Base-by-base conservation (phyloP, 2,329 filamentous ascomycete genomes). In the Incumbomyces lentus region DNA sequence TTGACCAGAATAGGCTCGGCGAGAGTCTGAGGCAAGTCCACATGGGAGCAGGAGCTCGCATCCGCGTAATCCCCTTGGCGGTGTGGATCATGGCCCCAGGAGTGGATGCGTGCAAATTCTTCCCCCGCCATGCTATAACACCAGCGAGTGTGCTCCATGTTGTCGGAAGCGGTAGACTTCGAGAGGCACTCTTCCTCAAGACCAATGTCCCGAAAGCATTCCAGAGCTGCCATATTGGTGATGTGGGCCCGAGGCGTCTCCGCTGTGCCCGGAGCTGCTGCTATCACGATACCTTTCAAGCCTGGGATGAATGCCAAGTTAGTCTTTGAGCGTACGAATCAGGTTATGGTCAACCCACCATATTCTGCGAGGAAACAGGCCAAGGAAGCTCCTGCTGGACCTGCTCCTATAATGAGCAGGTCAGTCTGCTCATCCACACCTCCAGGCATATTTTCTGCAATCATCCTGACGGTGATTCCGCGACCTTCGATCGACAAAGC, bases 331-430 rank as follows among this genome's bases (percentile, higher is more conserved):
- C 48, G 52, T 38, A 49, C 51, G 17, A 54, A 14, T 30, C 6
- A 2, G 10, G 30, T 3, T 3, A n/a, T 44, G 14, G 3, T 2
- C 12, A 6, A 22, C 31, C 6, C 58, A 70, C 72, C 70, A 62
- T 75, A 62, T 6, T 65, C 63, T 2, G 64, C 62, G 1, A 78
- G 65, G 47, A 78, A 78, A 50, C 71, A 75, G 2, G 74, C 74
- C 29, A 78, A 58, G 1, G 72, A 64, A 4, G 72, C 74, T 2
- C 75, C 75, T 0, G 75, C 73, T 4, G 75, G 75, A 0, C 75
- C 75, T 30, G 71, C 63, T 12, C 74, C 69, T 17, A 75, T 59
- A 44, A 75, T 70, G 34, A 78, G 59, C 35, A 72, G 62, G 45
- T 75, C 70, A 1, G 67, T 71, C 18, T 46, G 26, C 18, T 46